phyloP scores from a whole-genome alignment of 2,329 filamentous ascomycete genomes.

The Colletotrichum lini region DNA sequence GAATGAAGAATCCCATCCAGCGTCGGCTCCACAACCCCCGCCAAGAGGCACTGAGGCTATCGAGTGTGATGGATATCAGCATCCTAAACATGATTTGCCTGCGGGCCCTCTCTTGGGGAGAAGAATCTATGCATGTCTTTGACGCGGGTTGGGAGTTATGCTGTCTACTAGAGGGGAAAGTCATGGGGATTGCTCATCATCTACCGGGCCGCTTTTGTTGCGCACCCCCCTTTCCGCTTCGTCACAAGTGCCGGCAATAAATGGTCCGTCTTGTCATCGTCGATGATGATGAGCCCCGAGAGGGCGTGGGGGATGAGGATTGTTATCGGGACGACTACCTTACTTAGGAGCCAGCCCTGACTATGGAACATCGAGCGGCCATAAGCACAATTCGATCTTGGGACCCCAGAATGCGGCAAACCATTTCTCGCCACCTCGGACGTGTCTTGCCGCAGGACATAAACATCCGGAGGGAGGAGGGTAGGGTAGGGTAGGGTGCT shows the following conservation, averaged over 20 bases:
- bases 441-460: neutral
- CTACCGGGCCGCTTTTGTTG: slow-evolving; percentile 1
- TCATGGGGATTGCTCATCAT: no score
- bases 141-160: neutral
- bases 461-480: neutral
- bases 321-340: no score
- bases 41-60: neutral
- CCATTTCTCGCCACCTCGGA: neutral
- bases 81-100: neutral
- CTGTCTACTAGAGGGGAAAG: neutral
- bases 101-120: neutral
- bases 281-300: neutral
- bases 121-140: no score
- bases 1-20: slow-evolving; percentile 25
- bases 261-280: neutral
- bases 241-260: neutral
- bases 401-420: neutral
- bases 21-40: neutral
- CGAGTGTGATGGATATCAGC: no score
- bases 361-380: neutral
- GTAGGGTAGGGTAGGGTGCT: no score
- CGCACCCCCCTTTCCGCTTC: neutral
- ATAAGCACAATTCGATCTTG: neutral
- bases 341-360: no score
- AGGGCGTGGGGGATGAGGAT: neutral